Evolutionary conservation across 805 yeast species (phyloP), one percentile per base, ranked within the genome.

Genomic region (Nakazawaea sp.): DNA sequence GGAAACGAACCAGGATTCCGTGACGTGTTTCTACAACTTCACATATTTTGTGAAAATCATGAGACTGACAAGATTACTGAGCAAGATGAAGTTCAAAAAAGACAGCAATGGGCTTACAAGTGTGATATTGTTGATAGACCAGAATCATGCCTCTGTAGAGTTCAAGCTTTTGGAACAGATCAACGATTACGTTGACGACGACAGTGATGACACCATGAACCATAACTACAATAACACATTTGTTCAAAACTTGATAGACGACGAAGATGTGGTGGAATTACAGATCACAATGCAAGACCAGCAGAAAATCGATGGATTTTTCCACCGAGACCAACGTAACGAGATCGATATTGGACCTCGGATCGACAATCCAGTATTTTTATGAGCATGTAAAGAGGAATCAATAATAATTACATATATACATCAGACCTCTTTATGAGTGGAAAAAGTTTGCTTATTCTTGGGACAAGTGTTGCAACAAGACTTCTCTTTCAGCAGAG

Each of bases 401-500:
- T n/a, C n/a, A n/a, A n/a, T n/a, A n/a, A n/a, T n/a, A n/a, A n/a
- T n/a, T n/a, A n/a, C n/a, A n/a, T n/a, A n/a, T n/a, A n/a, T n/a
- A n/a, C n/a, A n/a, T n/a, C n/a, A n/a, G n/a, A n/a, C n/a, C n/a
- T n/a, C n/a, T n/a, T n/a, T n/a, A n/a, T n/a, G n/a, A n/a, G n/a
- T n/a, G n/a, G n/a, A n/a, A n/a, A 16, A 12, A 20, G 17, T 9
- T 12, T n/a, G 18, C 18, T 25, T 32, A 32, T 18, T 33, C 35
- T 33, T 33, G 84, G 60, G 94, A 80, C 73, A 90, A 87, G 81
- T 87, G 89, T 72, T 88, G 94, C 70, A 92, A 79, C 68, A 92
- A 81, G 72, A 86, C 82, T 77, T 79, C 75, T 77, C 97, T 87
- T 77, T 90, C 98, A 64, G 80, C 90, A 60, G 97, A 83, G 73